phyloP scores from a whole-genome alignment of 2,329 filamentous ascomycete species.

The Diaporthe vexans region DNA sequence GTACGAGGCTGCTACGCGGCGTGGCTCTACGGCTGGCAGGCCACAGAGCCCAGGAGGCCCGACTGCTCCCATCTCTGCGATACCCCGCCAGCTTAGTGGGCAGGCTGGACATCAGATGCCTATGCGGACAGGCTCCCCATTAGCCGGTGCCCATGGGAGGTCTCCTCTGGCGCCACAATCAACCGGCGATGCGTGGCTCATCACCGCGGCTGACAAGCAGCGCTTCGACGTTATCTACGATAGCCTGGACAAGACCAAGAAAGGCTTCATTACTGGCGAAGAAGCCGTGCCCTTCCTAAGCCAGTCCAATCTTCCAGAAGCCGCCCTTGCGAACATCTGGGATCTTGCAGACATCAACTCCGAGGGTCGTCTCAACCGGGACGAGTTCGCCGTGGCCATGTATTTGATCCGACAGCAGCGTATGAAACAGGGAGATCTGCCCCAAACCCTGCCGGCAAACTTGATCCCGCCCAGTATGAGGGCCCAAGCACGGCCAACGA shows the following conservation, averaged over 20 bases:
- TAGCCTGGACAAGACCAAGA: constrained; percentile 83
- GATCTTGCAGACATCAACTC: constrained; percentile 95
- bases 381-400: constrained; percentile 98
- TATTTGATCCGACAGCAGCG: constrained; percentile 94
- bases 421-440: constrained; percentile 78
- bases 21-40: constrained; percentile 62
- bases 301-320: constrained; percentile 90
- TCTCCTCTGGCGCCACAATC: constrained; percentile 61
- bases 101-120: constrained; percentile 64
- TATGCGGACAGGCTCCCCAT: constrained; percentile 72
- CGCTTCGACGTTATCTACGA: constrained; percentile 91
- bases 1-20: constrained; percentile 89
- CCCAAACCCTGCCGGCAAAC: constrained; percentile 82
- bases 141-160: constrained; percentile 56
- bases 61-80: constrained; percentile 71
- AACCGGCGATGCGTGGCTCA: constrained; percentile 78
- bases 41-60: constrained; percentile 65
- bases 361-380: constrained; percentile 84
- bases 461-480: constrained; percentile 91
- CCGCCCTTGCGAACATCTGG: constrained; percentile 94
- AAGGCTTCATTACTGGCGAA: constrained; percentile 91
- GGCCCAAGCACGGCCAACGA: constrained; percentile 65
- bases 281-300: constrained; percentile 95
- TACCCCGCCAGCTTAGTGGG: constrained; percentile 88
- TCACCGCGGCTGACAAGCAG: constrained; percentile 85